Evolutionary conservation across 768 basidiomycete species (phyloP).

Genomic region (Rhodotorula toruloides): DNA sequence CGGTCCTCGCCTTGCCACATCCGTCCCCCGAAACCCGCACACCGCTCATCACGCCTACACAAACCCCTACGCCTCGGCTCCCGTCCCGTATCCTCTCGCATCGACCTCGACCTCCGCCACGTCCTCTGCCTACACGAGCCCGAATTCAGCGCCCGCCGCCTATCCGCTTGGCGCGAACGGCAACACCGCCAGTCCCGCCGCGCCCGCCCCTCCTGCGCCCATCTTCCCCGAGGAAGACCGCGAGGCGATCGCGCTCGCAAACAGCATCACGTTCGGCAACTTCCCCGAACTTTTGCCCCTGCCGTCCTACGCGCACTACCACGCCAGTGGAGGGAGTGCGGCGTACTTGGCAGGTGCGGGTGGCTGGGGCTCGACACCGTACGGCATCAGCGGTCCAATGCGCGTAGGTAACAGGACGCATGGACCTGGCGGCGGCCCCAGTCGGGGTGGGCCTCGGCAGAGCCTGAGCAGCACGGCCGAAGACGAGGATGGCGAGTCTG

Average conservation of each 20-base stretch:
- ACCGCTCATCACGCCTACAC: constrained; percentile 13
- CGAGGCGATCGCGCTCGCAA: constrained; percentile 19
- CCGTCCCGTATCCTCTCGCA: constrained; percentile 12
- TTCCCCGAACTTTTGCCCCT: constrained; percentile 29
- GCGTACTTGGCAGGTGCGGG: constrained; percentile 27
- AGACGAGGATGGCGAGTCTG: background rate
- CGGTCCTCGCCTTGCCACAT: constrained; percentile 11
- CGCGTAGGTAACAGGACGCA: constrained; percentile 3
- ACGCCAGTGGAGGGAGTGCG: constrained; percentile 27
- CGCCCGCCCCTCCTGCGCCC: constrained; percentile 4
- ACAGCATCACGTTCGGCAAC: constrained; percentile 32
- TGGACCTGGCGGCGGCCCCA: background rate
- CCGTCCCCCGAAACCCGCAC: constrained; percentile 17
- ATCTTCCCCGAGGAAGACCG: constrained; percentile 37
- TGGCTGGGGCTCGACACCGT: constrained; percentile 23
- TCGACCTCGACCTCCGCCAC: background rate
- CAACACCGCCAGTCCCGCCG: background rate
- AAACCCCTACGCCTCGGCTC: constrained; percentile 16
- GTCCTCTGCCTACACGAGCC: background rate
- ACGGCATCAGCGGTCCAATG: constrained; percentile 13
- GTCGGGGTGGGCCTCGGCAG: background rate
- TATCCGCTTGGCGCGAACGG: background rate
- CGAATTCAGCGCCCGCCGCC: background rate
- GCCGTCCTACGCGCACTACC: constrained; percentile 26
- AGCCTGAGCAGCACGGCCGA: background rate